A percentile compares a stretch with the other conserved stretches of the same genome.
Conservation (phyloP, 257 asterid genomes). For the Fraxinus quadrangulata region DNA sequence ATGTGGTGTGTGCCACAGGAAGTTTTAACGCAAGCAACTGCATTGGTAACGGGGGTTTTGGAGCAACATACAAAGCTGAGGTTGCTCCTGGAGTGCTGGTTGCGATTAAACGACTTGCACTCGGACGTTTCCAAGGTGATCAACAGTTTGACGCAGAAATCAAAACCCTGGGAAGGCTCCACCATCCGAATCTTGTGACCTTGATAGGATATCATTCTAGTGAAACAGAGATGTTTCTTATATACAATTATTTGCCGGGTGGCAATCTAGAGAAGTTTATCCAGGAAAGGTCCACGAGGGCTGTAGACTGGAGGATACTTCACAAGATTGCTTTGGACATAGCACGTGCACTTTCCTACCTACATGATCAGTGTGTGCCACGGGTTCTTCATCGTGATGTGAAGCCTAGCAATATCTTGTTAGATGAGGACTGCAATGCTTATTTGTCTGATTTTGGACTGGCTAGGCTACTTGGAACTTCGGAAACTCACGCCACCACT, state of each 20-base stretch:
- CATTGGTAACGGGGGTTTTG: constrained; percentile 95
- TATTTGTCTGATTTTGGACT: constrained; percentile 86
- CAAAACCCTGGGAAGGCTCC: constrained; percentile 75
- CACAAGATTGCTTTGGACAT: constrained; percentile 90
- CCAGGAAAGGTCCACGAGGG: constrained; percentile 71
- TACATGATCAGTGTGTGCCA: constrained; percentile 88
- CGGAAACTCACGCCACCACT: constrained; percentile 87
- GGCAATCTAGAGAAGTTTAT: constrained; percentile 86
- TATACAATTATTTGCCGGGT: constrained; percentile 75
- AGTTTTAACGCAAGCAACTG: constrained; percentile 85
- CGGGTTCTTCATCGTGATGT: constrained; percentile 95
- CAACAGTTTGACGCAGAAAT: constrained; percentile 89
- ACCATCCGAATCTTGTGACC: constrained; percentile 84
- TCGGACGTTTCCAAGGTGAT: constrained; percentile 75
- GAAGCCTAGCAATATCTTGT: constrained; percentile 84
- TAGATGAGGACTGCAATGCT: constrained; percentile 82
- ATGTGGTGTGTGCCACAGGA: constrained; percentile 77
- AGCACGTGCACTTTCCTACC: constrained; percentile 82
- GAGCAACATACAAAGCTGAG: constrained; percentile 95
- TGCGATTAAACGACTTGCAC: constrained; percentile 79
- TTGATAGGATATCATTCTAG: constrained; percentile 88
- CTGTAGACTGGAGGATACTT: constrained; percentile 84
- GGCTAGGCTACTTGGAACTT: constrained; percentile 77
- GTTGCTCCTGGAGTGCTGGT: constrained; percentile 78
- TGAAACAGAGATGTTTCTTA: constrained; percentile 85